A percentile compares a stretch with the other conserved stretches of the same genome.
phyloP scores from a whole-genome alignment of 768 basidiomycete species.

The Amanita phalloides region DNA sequence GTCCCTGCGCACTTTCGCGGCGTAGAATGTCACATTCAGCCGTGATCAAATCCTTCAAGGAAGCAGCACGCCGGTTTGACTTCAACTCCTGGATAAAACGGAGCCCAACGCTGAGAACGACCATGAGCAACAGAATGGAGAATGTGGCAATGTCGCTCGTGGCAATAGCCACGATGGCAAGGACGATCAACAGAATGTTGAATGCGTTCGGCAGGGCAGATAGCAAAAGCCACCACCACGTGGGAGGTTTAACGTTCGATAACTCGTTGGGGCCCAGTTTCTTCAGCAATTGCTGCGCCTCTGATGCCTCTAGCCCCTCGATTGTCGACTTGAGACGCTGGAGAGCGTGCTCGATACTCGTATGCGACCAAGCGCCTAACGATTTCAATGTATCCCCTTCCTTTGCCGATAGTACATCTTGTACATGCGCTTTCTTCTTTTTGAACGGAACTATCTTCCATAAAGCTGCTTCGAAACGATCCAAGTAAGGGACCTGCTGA shows the following conservation, averaged over 20 bases:
- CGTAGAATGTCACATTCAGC: slow-evolving; percentile 22
- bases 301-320: neutral
- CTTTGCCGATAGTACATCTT: neutral
- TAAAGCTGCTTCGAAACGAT: neutral
- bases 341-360: neutral
- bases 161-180: slow-evolving; percentile 20
- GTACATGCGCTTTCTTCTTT: neutral
- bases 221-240: slow-evolving; percentile 17
- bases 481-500: neutral
- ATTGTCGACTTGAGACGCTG: neutral
- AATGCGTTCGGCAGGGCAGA: slow-evolving; percentile 24
- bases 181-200: slow-evolving; percentile 20
- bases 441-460: neutral
- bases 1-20: neutral
- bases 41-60: slow-evolving; percentile 20
- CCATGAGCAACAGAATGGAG: slow-evolving; percentile 23
- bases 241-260: slow-evolving; percentile 19
- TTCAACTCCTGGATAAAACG: slow-evolving; percentile 21
- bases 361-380: neutral
- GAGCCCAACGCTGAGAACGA: slow-evolving; percentile 21
- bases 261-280: slow-evolving; percentile 17
- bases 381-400: neutral
- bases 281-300: slow-evolving; percentile 6
- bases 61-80: slow-evolving; percentile 22
- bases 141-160: slow-evolving; percentile 21